Base-by-base conservation (phyloP, 192 early-diverging fungal species). In the Phlyctochytrium arcticum region DNA sequence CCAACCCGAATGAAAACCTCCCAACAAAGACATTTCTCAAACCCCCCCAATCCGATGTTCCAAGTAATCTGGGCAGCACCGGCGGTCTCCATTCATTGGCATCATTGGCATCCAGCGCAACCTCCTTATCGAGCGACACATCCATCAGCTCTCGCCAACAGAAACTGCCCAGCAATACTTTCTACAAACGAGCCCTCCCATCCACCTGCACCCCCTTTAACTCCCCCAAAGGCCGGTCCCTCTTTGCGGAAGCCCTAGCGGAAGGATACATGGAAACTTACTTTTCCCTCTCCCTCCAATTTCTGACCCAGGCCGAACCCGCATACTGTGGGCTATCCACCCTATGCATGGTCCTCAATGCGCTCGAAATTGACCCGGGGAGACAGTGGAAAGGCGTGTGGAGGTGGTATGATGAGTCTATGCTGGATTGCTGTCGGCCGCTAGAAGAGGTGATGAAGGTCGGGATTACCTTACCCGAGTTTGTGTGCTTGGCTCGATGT, bases 331-430 rank as follows among this genome's bases (percentile, higher is more conserved):
- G 77, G 0, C 57, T 77, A 46, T 53, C 42, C 15, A 67, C 77
- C 26, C 72, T 79, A 5, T 62, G 61, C 27, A 79, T 79, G 77
- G 60, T 70, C 0, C 44, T 79, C 19, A 79, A 79, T 44, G 64
- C 77, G 19, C 67, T 79, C 27, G 68, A 68, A 23, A 65, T 79
- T 10, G 77, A 79, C 74, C 77, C 77, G 15, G 39, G 48, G 42
- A 36, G 68, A 57, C 66, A 60, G 60, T 79, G 77, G 77, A 73
- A 74, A 67, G 67, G 74, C 7, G 48, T 54, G 12, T 79, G 77
- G 77, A 47, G 77, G 31, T 79, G 77, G 77, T 79, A 68, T 57
- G 75, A 72, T 29, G 77, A 79, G 49, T 36, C 10, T 27, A 76
- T 73, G 71, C 47, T 79, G 6, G 71, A 79, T 29, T 63, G 54